Percentiles rank a stretch among this genome's conserved stretches.
phyloP scores from a whole-genome alignment of 352 stramenopile genomes.

The Saprolegnia parasitica region DNA sequence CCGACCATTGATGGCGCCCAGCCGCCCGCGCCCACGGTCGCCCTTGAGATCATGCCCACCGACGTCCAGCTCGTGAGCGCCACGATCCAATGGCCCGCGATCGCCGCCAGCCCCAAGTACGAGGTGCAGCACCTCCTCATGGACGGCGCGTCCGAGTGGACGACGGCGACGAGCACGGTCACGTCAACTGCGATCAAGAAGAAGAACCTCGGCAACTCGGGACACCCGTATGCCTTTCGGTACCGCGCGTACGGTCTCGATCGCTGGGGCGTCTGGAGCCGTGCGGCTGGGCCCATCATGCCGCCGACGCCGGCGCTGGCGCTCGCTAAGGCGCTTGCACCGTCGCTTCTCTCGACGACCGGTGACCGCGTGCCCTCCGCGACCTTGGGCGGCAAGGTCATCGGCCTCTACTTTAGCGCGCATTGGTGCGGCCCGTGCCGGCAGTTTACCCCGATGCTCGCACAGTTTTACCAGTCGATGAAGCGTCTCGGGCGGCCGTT shows the following conservation, averaged over 20 bases:
- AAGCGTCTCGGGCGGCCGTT: conserved; percentile 81
- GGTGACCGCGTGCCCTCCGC: background rate
- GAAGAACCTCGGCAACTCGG: conserved; percentile 14
- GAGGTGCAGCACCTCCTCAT: conserved; percentile 22
- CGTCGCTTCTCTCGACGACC: background rate
- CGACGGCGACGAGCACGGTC: conserved; percentile 7
- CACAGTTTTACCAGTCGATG: conserved; percentile 86
- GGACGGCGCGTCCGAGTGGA: conserved; percentile 17
- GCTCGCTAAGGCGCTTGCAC: conserved; percentile 9
- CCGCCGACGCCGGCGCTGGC: conserved; percentile 6
- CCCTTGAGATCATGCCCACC: conserved; percentile 23
- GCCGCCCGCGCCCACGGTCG: conserved; percentile 3
- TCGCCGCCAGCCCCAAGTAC: background rate
- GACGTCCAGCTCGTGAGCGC: conserved; percentile 15
- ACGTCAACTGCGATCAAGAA: conserved; percentile 19
- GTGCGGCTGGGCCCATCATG: conserved; percentile 7
- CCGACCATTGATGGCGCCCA: background rate
- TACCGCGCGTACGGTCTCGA: background rate
- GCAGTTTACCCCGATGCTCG: conserved; percentile 92
- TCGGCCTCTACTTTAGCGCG: conserved; percentile 95
- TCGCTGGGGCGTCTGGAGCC: conserved; percentile 1
- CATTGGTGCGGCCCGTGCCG: conserved; percentile 94
- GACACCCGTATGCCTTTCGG: conserved; percentile 9
- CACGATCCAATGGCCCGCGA: conserved; percentile 10
- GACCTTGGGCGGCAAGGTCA: conserved; percentile 33